Base-by-base conservation (phyloP, 2,329 filamentous ascomycete genomes). In the Colletotrichum simmondsii region DNA sequence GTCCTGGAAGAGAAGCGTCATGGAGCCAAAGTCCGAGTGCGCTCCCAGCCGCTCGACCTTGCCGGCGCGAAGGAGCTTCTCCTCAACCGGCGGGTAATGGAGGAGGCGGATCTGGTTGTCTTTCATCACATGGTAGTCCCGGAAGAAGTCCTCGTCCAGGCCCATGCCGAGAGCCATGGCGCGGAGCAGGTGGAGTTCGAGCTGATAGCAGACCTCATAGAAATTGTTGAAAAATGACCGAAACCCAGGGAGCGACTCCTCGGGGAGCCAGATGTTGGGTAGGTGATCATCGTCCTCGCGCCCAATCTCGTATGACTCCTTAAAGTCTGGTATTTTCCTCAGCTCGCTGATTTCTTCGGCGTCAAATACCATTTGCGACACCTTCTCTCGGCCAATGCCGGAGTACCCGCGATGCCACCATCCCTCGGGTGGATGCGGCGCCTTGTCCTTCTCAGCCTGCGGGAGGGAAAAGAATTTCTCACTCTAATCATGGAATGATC, bases 31-130 rank as follows among this genome's bases (percentile, higher is more conserved):
- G 67, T 82, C 80, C 1, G 80, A 80, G 42, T 83, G 80, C 24
- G 78, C 79, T 28, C 78, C 75, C 46, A 63, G 22, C 14, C 68
- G 52, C 19, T 68, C 68, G 2, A 68, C 57, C 16, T 26, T 22
- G n/a, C 68, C 81, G 24, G 78, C 76, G 4, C 72, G 71, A 7
- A 83, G 77, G 37, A 78, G 72, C 24, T 77, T 76, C 4, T 78
- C 77, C 12, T 80, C 77, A 14, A 81, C 76, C 1, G 80, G 77
- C 3, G 82, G 82, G 67, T 83, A 92, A 77, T 92, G 90, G 19
- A 92, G 81, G 30, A 93, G 79, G 2, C 91, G 86, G 11, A 92
- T 81, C 73, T 92, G 90, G 74, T 91, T 90, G 75, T 90, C 87
- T 69, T 87, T 83, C 0, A 87, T 86, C 42, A 84, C 85, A 78